Percentiles rank a stretch among this genome's conserved stretches.
Evolutionary conservation across 768 basidiomycete species (phyloP).

Genomic region (Pleurotus pulmonarius): DNA sequence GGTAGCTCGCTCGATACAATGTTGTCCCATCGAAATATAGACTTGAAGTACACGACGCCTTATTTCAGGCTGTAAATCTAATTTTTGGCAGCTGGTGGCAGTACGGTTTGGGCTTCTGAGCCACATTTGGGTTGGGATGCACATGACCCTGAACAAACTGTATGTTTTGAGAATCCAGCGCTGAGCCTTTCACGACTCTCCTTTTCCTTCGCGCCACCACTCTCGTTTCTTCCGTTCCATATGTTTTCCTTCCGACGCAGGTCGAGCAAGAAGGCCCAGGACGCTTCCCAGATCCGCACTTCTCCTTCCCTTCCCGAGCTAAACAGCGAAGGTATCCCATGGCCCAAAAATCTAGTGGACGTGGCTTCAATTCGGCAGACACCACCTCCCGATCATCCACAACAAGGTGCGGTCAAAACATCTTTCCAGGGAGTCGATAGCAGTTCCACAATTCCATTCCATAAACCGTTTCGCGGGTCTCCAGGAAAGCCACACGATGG

Average conservation of each 20-base stretch:
- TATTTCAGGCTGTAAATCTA: constrained; percentile 7
- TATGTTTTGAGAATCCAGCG: constrained; percentile 5
- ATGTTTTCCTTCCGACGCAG: constrained; percentile 82
- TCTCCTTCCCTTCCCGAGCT: constrained; percentile 82
- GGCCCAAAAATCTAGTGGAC: constrained; percentile 83
- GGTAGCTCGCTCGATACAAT: background rate
- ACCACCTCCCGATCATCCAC: constrained; percentile 28
- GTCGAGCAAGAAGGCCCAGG: constrained; percentile 47
- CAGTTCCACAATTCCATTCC: constrained; percentile 63
- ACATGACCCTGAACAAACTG: background rate
- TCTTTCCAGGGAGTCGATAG: constrained; percentile 52
- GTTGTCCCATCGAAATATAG: constrained; percentile 3
- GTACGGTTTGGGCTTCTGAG: background rate
- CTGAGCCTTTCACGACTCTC: constrained; percentile 17
- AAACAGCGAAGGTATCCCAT: constrained; percentile 69
- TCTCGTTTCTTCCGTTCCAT: constrained; percentile 13
- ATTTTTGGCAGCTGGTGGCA: constrained; percentile 1
- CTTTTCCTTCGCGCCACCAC: constrained; percentile 13
- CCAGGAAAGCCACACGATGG: constrained; percentile 42
- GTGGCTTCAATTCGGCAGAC: constrained; percentile 57
- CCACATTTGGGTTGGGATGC: background rate
- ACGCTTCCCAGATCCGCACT: constrained; percentile 51
- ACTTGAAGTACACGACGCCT: background rate
- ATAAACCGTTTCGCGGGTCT: constrained; percentile 72
- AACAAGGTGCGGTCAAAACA: constrained; percentile 68